Base-by-base conservation (phyloP, 441 rosid species). In the Syzygium malaccense region DNA sequence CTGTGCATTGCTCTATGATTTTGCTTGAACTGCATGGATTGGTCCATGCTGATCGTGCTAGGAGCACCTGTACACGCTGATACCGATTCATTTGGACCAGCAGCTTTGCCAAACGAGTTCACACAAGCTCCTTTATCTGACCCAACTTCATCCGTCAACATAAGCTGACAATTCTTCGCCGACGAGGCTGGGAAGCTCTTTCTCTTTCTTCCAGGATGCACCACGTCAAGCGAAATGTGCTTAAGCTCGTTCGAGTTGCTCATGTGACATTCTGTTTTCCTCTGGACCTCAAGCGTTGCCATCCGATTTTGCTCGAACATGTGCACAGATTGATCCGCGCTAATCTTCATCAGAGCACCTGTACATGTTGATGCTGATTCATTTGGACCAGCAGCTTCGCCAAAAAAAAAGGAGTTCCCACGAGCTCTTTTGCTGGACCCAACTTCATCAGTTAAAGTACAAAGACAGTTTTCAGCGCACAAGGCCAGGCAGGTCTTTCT, bases 251-350 rank as follows among this genome's bases (percentile, higher is more conserved):
- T 87, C 45, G 90, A 91, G 83, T 89, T 85, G 32, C 89, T 88
- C 87, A 83, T 92, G 87, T 75, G 87, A 78, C 85, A 86, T 80
- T 92, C 90, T 80, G 86, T 88, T 90, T 92, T 94, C 88, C 71
- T 91, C 90, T 88, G 91, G 79, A 94, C 93, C 91, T 96, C 94
- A 88, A 93, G 94, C 89, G 96, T 96, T 87, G 94, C 93, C n/a
- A 94, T 94, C 4, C 92, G 93, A 89, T 90, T 90, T 89, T 88
- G 91, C 89, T 93, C 92, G 51, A 87, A 54, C 88, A 58, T 28
- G 62, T 89, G 93, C 56, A 85, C 84, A 87, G 94, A 91, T 58
- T 89, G 91, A 55, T 75, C 85, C 58, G 53, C 86, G 49, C 58
- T 89, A 84, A 85, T 48, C 62, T 94, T 80, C 23, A 80, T 32